Evolutionary conservation across 1,284 basidiomycete genomes (phyloP), one percentile per base, ranked within the genome.

Genomic region (Melanopsichium pennsylvanicum): DNA sequence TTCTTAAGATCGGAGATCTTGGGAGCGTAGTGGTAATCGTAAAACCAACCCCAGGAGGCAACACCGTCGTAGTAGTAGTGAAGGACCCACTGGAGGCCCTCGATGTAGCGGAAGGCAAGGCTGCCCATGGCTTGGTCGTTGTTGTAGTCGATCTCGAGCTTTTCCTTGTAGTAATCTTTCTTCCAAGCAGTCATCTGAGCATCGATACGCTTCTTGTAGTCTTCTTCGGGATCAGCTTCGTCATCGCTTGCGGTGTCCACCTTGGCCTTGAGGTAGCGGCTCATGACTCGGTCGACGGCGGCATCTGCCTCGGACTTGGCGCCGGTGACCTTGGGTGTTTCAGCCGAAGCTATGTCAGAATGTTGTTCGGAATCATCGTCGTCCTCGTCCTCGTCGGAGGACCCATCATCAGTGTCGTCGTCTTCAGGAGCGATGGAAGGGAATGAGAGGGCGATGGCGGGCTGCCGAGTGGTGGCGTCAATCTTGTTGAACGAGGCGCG

Each of bases 1-100:
- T 86, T 86, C 71, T 85, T 86, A 40, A 98, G 82, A 82, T 98
- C 95, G 91, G 95, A 74, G 35, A 81, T 76, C 57, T 72, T 76
- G 40, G 79, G 79, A 0, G 95, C 90, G 82, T 96, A 98, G 82
- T 98, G 95, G 81, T 97, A 97, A 80, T 94, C 85, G 83, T 97
- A 98, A 84, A 97, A 98, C 96, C 96, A 98, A 22, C 92, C 88
- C 95, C 95, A 98, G 5, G 92, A 94, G 2, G 92, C 91, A 13
- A 97, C 93, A 29, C 95, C 95, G 68, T 90, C 88, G 83, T 97
- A 97, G 82, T 98, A 98, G 83, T 98, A 98, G 81, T 93, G 90
- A 88, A 98, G 90, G 26, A 98, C 93, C 96, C 95, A 98, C 81
- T 98, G 96, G 61, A 98, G 83, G 1, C 95, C 96, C 81, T 98